phyloP scores from a whole-genome alignment of 495 filamentous ascomycete genomes.

The Penicillium bovifimosum region DNA sequence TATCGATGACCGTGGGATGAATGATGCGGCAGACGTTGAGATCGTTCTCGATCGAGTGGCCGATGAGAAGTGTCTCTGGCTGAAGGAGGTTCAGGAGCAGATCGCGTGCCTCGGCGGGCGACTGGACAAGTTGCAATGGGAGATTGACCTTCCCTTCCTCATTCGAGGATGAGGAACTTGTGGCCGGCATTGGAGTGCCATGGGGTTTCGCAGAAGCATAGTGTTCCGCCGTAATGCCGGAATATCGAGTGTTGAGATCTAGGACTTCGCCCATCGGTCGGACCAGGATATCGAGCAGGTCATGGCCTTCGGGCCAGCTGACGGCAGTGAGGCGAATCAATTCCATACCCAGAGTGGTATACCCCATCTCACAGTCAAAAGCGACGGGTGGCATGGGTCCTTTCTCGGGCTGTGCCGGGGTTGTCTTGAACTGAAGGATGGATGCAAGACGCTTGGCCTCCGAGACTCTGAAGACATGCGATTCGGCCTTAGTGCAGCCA shows the following conservation, averaged over 20 bases:
- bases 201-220: slow-evolving; percentile 63
- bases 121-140: slow-evolving; percentile 61
- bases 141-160: slow-evolving; percentile 15
- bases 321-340: slow-evolving; percentile 82
- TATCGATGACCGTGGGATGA: slow-evolving; percentile 82
- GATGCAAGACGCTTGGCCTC: slow-evolving; percentile 70
- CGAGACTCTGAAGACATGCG: slow-evolving; percentile 84
- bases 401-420: slow-evolving; percentile 54
- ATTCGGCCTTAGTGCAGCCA: slow-evolving; percentile 63
- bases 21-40: slow-evolving; percentile 76
- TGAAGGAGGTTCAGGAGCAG: slow-evolving; percentile 66
- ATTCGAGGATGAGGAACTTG: slow-evolving; percentile 8
- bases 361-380: slow-evolving; percentile 98
- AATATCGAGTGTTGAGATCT: slow-evolving; percentile 86
- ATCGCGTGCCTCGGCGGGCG: slow-evolving; percentile 62
- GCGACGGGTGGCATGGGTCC: slow-evolving; percentile 50
- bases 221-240: slow-evolving; percentile 72
- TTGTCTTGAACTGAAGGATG: slow-evolving; percentile 71
- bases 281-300: slow-evolving; percentile 79
- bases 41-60: slow-evolving; percentile 94
- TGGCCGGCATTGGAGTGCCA: slow-evolving; percentile 20
- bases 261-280: slow-evolving; percentile 76
- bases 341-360: slow-evolving; percentile 80
- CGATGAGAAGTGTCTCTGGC: slow-evolving; percentile 75
- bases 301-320: slow-evolving; percentile 73